Base-by-base conservation (phyloP, 352 stramenopile genomes). In the Phytophthora pluvialis region DNA sequence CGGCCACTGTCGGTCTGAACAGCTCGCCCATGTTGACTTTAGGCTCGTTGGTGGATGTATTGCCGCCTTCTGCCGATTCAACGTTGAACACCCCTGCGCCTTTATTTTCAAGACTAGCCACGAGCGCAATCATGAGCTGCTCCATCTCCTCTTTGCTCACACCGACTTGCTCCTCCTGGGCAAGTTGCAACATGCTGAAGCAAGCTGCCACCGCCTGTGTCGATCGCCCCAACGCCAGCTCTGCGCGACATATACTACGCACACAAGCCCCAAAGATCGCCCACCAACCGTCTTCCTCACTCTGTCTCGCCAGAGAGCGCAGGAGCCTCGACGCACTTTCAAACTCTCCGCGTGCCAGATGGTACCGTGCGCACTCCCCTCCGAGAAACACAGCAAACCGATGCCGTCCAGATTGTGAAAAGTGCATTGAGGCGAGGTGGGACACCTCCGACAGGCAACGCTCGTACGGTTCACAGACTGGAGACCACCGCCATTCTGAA, bases 261-360 rank as follows among this genome's bases (percentile, higher is more conserved):
- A 88, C 72, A 47, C 71, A 88, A 44, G 76, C 75, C 31, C 69
- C 71, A 53, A 86, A 80, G 11, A 93, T 82, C 3, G 25, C 32
- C 76, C 78, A 90, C 86, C 86, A 95, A 10, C 89, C 86, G 64
- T 95, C 86, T 64, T 90, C 80, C 51, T 92, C 73, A 40, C 80
- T 90, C 66, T 92, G 86, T 4, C 81, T 77, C 8, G 82, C 77
- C 8, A 91, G 78, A 0, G 82, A 89, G 4, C 83, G 80, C n/a
- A 92, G 76, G 3, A 92, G 58, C 5, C 81, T 71, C 0, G 81
- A 91, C 3, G 83, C 83, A 33, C 73, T 89, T 51, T 91, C 81
- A 35, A 83, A 91, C 42, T 90, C 80, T 1, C 65, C 67, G 26
- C 78, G 72, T 12, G 63, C 67, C 7, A 87, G 55, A 46, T 93